These are phyloP conservation scores for Sphaerulina vaccinii DNA, from an alignment of 2,329 filamentous ascomycete genomes.

Conservation along the genomic window DNA sequence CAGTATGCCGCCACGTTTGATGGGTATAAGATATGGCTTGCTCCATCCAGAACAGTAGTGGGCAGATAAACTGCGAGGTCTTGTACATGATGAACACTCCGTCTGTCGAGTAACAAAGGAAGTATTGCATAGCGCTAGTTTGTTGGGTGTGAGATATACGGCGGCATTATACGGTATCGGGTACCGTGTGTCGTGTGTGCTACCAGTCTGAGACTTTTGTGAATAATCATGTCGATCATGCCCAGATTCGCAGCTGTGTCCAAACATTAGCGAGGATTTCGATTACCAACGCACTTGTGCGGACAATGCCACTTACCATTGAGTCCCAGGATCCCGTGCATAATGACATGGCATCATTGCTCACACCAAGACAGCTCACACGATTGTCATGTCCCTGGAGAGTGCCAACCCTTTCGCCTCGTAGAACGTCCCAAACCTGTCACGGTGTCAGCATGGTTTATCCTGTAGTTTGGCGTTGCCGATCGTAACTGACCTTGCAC, in stretches of 20 bases:
- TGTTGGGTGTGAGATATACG: not conserved
- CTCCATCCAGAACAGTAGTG: constrained; percentile 16
- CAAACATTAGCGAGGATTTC: constrained; percentile 33
- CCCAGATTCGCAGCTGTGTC: constrained; percentile 53
- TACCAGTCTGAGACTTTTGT: not conserved
- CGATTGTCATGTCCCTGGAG: constrained; percentile 97
- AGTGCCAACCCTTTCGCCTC: constrained; percentile 94
- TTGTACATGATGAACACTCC: constrained; percentile 16
- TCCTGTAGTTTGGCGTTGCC: no score
- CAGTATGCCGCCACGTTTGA: constrained; percentile 10
- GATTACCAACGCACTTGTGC: not conserved
- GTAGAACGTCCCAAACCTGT: constrained; percentile 95
- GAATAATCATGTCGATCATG: constrained; percentile 37
- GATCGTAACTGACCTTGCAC: constrained; percentile 76
- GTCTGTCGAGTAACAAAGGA: constrained; percentile 15
- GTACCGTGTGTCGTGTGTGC: not conserved
- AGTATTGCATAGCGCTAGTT: not conserved
- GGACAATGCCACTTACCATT: constrained; percentile 63
- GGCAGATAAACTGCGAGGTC: constrained; percentile 11
- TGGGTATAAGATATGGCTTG: constrained; percentile 12
- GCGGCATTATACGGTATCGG: not conserved
- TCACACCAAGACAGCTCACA: constrained; percentile 96
- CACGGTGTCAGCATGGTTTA: not conserved
- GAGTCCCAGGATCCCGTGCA: constrained; percentile 99
- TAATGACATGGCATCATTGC: constrained; percentile 97